Conservation (phyloP, 2,329 filamentous ascomycete species). For the Stachybotrys elegans region DNA sequence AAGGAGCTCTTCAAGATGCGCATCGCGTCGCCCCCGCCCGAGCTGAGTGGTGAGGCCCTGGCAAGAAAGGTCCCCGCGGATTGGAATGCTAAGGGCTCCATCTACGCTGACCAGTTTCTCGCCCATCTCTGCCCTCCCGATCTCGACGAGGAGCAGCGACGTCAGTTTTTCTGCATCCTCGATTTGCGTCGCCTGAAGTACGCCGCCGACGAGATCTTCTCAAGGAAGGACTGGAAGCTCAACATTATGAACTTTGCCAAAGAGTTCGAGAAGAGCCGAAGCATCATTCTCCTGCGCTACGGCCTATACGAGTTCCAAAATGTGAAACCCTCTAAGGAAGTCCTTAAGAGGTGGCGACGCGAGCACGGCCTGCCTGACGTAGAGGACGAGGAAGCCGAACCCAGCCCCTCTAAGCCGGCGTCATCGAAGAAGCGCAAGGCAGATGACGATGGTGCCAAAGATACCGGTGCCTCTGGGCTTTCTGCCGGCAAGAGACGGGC, state of each 20-base stretch:
- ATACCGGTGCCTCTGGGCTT: conserved; percentile 25
- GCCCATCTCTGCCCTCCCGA: conserved; percentile 51
- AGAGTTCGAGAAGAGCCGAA: conserved; percentile 59
- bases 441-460: conserved; percentile 40
- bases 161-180: conserved; percentile 59
- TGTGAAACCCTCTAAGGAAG: conserved; percentile 52
- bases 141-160: conserved; percentile 53
- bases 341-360: conserved; percentile 53
- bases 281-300: conserved; percentile 56
- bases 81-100: conserved; percentile 45
- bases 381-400: conserved; percentile 35
- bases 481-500: conserved; percentile 47
- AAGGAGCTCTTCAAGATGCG: conserved; percentile 54
- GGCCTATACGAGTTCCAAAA: conserved; percentile 60
- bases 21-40: conserved; percentile 51
- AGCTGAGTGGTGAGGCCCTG: conserved; percentile 50
- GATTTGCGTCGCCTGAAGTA: conserved; percentile 58
- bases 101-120: conserved; percentile 57
- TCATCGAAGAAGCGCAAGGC: conserved; percentile 53
- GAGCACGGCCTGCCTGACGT: conserved; percentile 49
- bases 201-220: conserved; percentile 55
- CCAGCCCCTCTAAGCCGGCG: conserved; percentile 26
- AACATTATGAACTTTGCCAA: conserved; percentile 60
- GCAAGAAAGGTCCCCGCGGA: conserved; percentile 49
- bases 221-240: conserved; percentile 57